These are phyloP conservation scores for Gentiana dahurica DNA, from an alignment of 257 asterid genomes.

Conservation along the genomic window DNA sequence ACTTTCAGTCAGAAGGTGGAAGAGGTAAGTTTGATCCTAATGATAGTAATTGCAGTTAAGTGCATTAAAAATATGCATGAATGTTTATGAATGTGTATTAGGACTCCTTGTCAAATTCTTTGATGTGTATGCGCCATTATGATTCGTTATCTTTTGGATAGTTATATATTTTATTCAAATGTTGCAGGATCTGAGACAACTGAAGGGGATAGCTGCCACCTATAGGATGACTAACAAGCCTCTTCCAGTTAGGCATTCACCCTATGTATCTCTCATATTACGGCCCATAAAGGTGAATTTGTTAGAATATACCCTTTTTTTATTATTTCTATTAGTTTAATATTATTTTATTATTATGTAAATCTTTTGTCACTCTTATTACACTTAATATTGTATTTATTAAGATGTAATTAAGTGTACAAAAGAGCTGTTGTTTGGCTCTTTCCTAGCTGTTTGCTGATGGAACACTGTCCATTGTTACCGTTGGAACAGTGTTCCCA, in stretches of 20 bases:
- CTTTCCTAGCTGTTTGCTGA: too few relatives aligned
- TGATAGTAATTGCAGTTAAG: neutral
- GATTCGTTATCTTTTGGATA: neutral
- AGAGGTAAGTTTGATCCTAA: conserved; percentile 41
- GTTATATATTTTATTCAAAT: conserved; percentile 11
- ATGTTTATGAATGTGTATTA: too few relatives aligned
- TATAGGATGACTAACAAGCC: conserved; percentile 97
- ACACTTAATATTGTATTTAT: too few relatives aligned
- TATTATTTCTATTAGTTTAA: too few relatives aligned
- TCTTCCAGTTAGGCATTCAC: conserved; percentile 92
- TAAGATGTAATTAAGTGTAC: too few relatives aligned
- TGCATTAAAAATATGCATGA: too few relatives aligned
- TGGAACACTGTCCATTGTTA: too few relatives aligned
- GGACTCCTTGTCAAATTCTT: neutral
- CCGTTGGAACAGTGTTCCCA: too few relatives aligned
- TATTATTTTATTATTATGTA: too few relatives aligned
- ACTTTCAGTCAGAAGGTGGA: conserved; percentile 73
- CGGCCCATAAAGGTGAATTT: conserved; percentile 85
- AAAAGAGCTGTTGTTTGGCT: too few relatives aligned
- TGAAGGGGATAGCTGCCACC: conserved; percentile 94
- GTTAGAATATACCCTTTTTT: too few relatives aligned
- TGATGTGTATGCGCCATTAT: neutral
- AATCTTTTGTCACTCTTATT: too few relatives aligned
- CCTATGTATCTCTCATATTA: conserved; percentile 67
- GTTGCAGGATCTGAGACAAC: conserved; percentile 73